Percentiles rank a stretch among this genome's conserved stretches.
phyloP scores from a whole-genome alignment of 1,139 yeast species.

The Kodamaea fungicola region DNA sequence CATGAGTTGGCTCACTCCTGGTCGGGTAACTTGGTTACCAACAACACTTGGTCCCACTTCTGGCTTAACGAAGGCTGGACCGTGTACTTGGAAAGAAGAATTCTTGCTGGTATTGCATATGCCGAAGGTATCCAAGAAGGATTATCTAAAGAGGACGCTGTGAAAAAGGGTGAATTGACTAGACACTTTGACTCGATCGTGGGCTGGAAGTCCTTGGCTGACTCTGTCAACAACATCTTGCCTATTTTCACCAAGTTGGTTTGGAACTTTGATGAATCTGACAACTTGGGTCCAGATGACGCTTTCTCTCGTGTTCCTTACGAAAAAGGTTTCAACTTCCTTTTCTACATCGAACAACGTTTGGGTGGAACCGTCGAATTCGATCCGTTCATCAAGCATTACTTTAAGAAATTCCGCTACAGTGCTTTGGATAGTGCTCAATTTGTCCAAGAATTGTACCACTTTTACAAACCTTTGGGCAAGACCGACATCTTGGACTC shows the following conservation, averaged over 20 bases:
- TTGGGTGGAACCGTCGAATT: conserved; percentile 27
- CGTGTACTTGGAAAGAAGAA: conserved; percentile 84
- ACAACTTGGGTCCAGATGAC: conserved; percentile 78
- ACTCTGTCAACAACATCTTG: conserved; percentile 43
- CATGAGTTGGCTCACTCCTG: conserved; percentile 92
- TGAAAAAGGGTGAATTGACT: conserved; percentile 62
- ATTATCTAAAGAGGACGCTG: conserved; percentile 10
- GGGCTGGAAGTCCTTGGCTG: conserved; percentile 77
- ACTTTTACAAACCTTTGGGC: conserved; percentile 23
- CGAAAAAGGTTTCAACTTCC: conserved; percentile 70
- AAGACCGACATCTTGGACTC: conserved; percentile 17
- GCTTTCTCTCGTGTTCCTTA: conserved; percentile 86
- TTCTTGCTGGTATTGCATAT: conserved; percentile 54
- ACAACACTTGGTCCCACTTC: conserved; percentile 89
- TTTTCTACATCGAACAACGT: conserved; percentile 25
- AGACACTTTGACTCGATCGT: conserved; percentile 82
- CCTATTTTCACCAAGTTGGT: conserved; percentile 49
- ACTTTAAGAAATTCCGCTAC: conserved; percentile 30
- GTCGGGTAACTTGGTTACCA: conserved; percentile 88
- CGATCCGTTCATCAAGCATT: conserved; percentile 31
- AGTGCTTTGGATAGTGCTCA: conserved; percentile 28
- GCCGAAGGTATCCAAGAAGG: conserved; percentile 14
- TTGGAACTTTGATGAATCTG: conserved; percentile 52
- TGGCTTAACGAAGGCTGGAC: conserved; percentile 98
- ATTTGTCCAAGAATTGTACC: conserved; percentile 28